These are phyloP conservation scores for Floccularia luteovirens DNA, from an alignment of 768 basidiomycete species.

Conservation along the genomic window DNA sequence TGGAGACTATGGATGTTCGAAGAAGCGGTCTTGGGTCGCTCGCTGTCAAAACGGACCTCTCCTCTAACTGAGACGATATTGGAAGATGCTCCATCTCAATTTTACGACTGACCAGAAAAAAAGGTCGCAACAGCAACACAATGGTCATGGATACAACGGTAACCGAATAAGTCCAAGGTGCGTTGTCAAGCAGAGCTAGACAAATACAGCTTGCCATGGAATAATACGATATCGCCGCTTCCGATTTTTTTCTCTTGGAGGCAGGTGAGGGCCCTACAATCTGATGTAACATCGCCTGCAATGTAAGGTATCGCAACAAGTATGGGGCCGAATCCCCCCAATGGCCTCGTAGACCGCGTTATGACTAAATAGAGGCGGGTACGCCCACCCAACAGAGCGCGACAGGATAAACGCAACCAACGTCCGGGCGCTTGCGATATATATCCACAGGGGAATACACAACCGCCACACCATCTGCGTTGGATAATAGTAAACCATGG, in stretches of 20 bases:
- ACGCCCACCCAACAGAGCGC: slow-evolving; percentile 25
- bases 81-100: background rate
- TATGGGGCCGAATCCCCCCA: slow-evolving; percentile 26
- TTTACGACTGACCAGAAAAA: background rate
- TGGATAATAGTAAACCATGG: slow-evolving; percentile 11
- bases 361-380: slow-evolving; percentile 29
- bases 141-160: slow-evolving; percentile 17
- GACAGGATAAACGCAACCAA: slow-evolving; percentile 16
- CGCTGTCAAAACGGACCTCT: background rate
- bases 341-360: slow-evolving; percentile 29
- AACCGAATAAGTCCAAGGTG: slow-evolving; percentile 30
- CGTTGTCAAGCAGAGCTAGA: slow-evolving; percentile 20
- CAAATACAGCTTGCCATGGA: slow-evolving; percentile 8
- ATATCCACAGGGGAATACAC: slow-evolving; percentile 19
- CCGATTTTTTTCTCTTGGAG: background rate
- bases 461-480: slow-evolving; percentile 9
- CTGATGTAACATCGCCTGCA: slow-evolving; percentile 1
- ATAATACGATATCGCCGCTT: slow-evolving; percentile 7
- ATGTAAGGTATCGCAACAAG: slow-evolving; percentile 12
- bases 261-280: background rate
- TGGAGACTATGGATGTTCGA: slow-evolving; percentile 11
- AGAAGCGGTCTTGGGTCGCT: slow-evolving; percentile 9
- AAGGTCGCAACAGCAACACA: slow-evolving; percentile 9
- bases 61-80: background rate
- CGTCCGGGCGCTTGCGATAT: slow-evolving; percentile 14